A percentile compares a stretch with the other conserved stretches of the same genome.
phyloP scores from a whole-genome alignment of 495 filamentous ascomycete genomes.

The Daldinia bambusicola region DNA sequence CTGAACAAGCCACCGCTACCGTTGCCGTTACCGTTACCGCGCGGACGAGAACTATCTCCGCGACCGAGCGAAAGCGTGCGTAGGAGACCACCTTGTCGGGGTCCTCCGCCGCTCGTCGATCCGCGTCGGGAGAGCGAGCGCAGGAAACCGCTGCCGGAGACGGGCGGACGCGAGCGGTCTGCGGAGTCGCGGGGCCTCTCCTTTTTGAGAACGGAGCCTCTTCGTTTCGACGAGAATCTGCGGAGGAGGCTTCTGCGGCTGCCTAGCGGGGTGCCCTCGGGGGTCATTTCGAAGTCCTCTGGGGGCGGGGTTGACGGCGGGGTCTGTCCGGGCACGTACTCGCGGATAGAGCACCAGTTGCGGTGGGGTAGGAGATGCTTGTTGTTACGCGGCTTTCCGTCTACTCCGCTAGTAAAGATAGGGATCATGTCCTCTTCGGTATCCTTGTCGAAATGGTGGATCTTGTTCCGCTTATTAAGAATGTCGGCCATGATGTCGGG shows the following conservation, averaged over 20 bases:
- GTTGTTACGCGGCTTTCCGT: constrained; percentile 89
- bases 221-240: constrained; percentile 49
- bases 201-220: constrained; percentile 34
- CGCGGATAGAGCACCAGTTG: constrained; percentile 90
- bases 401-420: constrained; percentile 87
- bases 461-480: constrained; percentile 91
- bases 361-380: constrained; percentile 87
- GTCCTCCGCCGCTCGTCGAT: constrained; percentile 28
- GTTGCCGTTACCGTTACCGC: constrained; percentile 51
- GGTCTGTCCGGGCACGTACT: constrained; percentile 79
- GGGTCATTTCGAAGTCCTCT: constrained; percentile 54
- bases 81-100: constrained; percentile 59
- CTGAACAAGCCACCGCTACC: no score
- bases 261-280: constrained; percentile 44
- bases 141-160: constrained; percentile 46
- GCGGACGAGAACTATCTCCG: constrained; percentile 57
- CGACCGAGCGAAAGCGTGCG: constrained; percentile 73
- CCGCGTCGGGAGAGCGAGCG: constrained; percentile 55
- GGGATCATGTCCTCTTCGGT: constrained; percentile 97
- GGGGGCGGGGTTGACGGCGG: constrained; percentile 71
- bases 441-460: constrained; percentile 85
- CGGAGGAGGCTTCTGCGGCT: constrained; percentile 50
- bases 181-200: constrained; percentile 30
- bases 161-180: constrained; percentile 49
- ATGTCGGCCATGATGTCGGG: constrained; percentile 89